Evolutionary conservation across 768 basidiomycete species (phyloP).

Genomic region (Termitomyces heimii): DNA sequence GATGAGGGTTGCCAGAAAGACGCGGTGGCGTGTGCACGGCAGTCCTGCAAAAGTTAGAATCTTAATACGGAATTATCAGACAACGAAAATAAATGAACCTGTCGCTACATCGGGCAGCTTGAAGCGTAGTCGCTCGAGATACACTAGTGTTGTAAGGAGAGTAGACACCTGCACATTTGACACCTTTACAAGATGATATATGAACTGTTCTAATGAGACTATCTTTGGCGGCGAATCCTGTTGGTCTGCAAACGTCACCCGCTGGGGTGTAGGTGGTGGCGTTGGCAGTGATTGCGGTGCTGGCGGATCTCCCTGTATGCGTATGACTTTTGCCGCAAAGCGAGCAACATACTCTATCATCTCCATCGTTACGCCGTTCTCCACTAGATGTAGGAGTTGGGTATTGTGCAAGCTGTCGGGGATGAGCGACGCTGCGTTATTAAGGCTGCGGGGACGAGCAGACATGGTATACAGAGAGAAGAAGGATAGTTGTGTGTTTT

Average conservation of each 20-base stretch:
- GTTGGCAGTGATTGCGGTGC: slow-evolving; percentile 42
- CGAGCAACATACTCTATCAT: slow-evolving; percentile 86
- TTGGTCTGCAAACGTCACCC: slow-evolving; percentile 31
- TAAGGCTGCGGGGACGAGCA: slow-evolving; percentile 22
- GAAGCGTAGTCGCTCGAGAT: slow-evolving; percentile 78
- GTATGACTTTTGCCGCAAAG: slow-evolving; percentile 71
- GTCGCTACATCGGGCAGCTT: slow-evolving; percentile 82
- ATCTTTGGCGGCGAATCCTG: slow-evolving; percentile 25
- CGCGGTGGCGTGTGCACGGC: slow-evolving; percentile 89
- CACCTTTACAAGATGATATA: slow-evolving; percentile 68
- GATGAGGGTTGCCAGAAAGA: slow-evolving; percentile 95
- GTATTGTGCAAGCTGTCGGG: slow-evolving; percentile 74
- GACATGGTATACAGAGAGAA: slow-evolving; percentile 23
- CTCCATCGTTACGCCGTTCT: slow-evolving; percentile 69
- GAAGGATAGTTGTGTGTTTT: slow-evolving; percentile 26
- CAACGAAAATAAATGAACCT: slow-evolving; percentile 43
- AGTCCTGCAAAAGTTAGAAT: slow-evolving; percentile 43
- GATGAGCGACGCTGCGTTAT: slow-evolving; percentile 78
- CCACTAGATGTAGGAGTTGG: slow-evolving; percentile 73
- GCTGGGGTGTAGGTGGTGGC: slow-evolving; percentile 63
- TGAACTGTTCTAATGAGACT: slow-evolving; percentile 79
- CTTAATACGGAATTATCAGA: not conserved
- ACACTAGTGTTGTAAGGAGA: slow-evolving; percentile 84
- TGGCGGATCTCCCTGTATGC: slow-evolving; percentile 49
- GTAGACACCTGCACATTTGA: slow-evolving; percentile 91